phyloP scores from a whole-genome alignment of 75 land plant genomes.

The Pinus albicaulis region DNA sequence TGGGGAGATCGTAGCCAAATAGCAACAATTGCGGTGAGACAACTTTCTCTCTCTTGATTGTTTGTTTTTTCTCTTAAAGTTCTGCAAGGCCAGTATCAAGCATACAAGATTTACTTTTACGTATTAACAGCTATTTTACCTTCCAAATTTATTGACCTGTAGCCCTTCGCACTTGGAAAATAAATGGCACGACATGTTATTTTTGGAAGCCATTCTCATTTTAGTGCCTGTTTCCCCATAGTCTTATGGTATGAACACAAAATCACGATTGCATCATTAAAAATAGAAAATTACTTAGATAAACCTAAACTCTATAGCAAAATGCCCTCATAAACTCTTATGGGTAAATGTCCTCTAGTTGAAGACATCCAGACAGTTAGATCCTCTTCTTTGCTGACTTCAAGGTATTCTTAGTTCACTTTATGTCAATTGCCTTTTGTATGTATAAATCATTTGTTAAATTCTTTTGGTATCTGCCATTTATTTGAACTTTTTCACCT shows the following conservation, averaged over 20 bases:
- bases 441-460: background rate
- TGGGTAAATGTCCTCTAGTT: background rate
- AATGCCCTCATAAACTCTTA: background rate
- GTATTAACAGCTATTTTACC: background rate
- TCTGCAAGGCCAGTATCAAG: background rate
- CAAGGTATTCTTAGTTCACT: background rate
- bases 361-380: background rate
- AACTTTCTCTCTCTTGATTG: background rate
- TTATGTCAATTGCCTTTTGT: background rate
- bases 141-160: background rate
- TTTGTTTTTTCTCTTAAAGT: background rate
- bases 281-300: background rate
- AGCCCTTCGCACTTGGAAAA: background rate
- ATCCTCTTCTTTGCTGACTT: background rate
- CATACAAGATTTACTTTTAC: background rate
- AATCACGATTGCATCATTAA: background rate
- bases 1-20: conserved; percentile 99
- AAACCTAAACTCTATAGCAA: background rate
- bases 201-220: background rate
- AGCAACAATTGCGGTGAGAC: conserved; percentile 96
- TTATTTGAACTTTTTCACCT: background rate
- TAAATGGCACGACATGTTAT: background rate
- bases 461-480: background rate
- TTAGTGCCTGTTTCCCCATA: background rate
- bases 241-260: background rate